A percentile compares a stretch with the other conserved stretches of the same genome.
Evolutionary conservation across 2,329 filamentous ascomycete genomes (phyloP).

Genomic region (Knufia fluminis): DNA sequence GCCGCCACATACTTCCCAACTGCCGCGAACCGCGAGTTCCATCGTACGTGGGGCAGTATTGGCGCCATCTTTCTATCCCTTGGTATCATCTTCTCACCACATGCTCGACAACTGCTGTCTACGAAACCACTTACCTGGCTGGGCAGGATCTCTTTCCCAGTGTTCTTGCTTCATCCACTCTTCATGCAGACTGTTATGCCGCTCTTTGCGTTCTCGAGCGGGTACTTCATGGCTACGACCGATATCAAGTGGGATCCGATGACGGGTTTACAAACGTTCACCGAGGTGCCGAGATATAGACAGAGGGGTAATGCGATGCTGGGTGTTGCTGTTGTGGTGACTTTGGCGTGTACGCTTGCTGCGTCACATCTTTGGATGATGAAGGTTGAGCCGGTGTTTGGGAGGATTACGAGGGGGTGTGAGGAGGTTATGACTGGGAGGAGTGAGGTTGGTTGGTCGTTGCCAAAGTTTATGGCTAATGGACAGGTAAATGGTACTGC

Average conservation of each 20-base stretch:
- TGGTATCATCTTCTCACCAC: slow-evolving; percentile 45
- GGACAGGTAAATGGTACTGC: too few species aligned
- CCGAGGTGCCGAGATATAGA: slow-evolving; percentile 18
- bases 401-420: slow-evolving; percentile 21
- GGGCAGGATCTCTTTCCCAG: slow-evolving; percentile 54
- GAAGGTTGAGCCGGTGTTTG: slow-evolving; percentile 46
- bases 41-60: slow-evolving; percentile 42
- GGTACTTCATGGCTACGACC: background rate
- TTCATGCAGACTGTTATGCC: slow-evolving; percentile 51
- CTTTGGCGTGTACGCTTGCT: slow-evolving; percentile 53
- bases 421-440: slow-evolving; percentile 18
- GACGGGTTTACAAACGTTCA: slow-evolving; percentile 27
- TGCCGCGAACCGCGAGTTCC: slow-evolving; percentile 33
- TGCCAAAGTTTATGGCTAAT: background rate
- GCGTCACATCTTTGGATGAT: slow-evolving; percentile 50
- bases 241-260: too few species aligned
- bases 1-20: slow-evolving; percentile 6
- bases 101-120: slow-evolving; percentile 45
- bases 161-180: slow-evolving; percentile 55
- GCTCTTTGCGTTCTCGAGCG: slow-evolving; percentile 49
- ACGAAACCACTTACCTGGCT: slow-evolving; percentile 51
- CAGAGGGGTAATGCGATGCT: slow-evolving; percentile 11
- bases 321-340: slow-evolving; percentile 46
- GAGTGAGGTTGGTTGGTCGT: background rate
- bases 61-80: slow-evolving; percentile 43